phyloP scores from a whole-genome alignment of 2,329 filamentous ascomycete species.

The Knufia petricola region DNA sequence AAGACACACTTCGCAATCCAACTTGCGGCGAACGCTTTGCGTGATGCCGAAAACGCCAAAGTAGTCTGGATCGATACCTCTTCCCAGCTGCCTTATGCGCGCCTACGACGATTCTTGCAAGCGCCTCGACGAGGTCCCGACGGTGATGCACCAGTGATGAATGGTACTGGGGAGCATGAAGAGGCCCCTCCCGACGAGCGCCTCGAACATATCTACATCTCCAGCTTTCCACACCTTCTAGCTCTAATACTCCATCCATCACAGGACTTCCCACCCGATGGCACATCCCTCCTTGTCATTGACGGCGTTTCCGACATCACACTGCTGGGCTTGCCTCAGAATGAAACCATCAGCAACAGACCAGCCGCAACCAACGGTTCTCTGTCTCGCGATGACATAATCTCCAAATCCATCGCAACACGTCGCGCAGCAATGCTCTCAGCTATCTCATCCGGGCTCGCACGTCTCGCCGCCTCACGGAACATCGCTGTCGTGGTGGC shows the following conservation, averaged over 20 bases:
- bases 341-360: slow-evolving; percentile 23
- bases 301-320: slow-evolving; percentile 70
- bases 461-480: slow-evolving; percentile 61
- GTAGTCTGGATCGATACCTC: slow-evolving; percentile 68
- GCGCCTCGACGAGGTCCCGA: slow-evolving; percentile 9
- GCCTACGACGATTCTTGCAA: slow-evolving; percentile 41
- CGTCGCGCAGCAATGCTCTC: slow-evolving; percentile 28
- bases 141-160: slow-evolving; percentile 7
- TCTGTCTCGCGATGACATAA: slow-evolving; percentile 25
- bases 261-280: slow-evolving; percentile 49
- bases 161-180: neutral
- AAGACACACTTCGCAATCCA: slow-evolving; percentile 76
- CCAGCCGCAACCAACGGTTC: neutral
- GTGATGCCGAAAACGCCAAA: slow-evolving; percentile 39
- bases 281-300: slow-evolving; percentile 62
- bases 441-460: slow-evolving; percentile 18
- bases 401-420: slow-evolving; percentile 24
- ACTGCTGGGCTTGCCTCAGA: slow-evolving; percentile 63
- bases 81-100: slow-evolving; percentile 37
- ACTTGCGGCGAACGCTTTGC: slow-evolving; percentile 54
- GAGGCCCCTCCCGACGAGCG: slow-evolving; percentile 30
- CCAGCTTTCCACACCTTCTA: slow-evolving; percentile 56
- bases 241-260: slow-evolving; percentile 64
- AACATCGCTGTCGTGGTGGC: slow-evolving; percentile 66
- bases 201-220: slow-evolving; percentile 55